A percentile compares a stretch with the other conserved stretches of the same genome.
Evolutionary conservation across 768 basidiomycete species (phyloP).

Genomic region (Glaciozyma martinii): DNA sequence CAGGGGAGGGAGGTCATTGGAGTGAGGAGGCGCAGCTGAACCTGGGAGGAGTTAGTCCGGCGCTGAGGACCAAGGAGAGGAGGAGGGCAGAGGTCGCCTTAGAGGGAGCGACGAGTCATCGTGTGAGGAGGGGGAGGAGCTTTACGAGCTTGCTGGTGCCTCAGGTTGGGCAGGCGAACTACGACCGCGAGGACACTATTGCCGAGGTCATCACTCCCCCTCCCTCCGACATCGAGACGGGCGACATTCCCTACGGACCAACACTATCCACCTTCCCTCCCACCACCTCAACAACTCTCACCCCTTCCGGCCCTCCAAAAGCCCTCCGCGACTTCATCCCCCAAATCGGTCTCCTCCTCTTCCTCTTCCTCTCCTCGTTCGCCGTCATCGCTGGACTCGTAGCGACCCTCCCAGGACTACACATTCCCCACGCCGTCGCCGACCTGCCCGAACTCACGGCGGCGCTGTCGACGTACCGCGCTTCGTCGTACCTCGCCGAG

Average conservation of each 20-base stretch:
- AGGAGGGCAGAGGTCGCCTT: slow-evolving; percentile 7
- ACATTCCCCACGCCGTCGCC: slow-evolving; percentile 32
- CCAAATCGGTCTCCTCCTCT: slow-evolving; percentile 30
- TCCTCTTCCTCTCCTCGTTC: slow-evolving; percentile 34
- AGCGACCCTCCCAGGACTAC: slow-evolving; percentile 30
- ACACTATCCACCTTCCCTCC: neutral
- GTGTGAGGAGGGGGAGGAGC: slow-evolving; percentile 22
- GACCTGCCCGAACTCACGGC: slow-evolving; percentile 29
- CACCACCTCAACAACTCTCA: neutral
- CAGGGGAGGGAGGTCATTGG: neutral
- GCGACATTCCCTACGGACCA: neutral
- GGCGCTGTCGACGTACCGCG: slow-evolving; percentile 27
- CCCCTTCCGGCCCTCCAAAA: neutral
- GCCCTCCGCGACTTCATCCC: slow-evolving; percentile 25
- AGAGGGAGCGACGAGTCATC: slow-evolving; percentile 24
- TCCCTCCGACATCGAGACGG: slow-evolving; percentile 1
- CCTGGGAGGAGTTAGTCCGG: neutral
- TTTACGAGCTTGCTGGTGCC: slow-evolving; percentile 23
- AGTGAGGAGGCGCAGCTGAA: neutral
- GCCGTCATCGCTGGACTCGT: slow-evolving; percentile 30
- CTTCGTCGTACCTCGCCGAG: slow-evolving; percentile 26
- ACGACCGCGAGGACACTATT: slow-evolving; percentile 19
- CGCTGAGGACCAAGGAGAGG: neutral
- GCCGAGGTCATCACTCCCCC: slow-evolving; percentile 19
- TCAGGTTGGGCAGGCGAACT: neutral